Conservation (phyloP, 345 rosid genomes). For the Aquilaria yunnanensis region DNA sequence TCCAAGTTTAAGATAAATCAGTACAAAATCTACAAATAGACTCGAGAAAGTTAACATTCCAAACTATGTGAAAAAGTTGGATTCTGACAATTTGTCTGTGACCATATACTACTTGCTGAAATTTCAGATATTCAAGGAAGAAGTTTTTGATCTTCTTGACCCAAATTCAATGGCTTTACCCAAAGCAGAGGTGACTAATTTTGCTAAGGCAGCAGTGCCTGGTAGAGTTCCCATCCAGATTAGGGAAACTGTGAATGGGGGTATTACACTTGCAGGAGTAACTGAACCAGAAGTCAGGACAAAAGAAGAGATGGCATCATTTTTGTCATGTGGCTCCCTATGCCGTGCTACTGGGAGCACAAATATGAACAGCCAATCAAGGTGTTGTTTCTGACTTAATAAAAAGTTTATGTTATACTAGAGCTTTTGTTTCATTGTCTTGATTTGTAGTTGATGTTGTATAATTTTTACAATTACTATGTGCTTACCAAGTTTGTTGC, state of each 20-base stretch:
- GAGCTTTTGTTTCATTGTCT: background rate
- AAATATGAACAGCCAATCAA: constrained; percentile 96
- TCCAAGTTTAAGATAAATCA: no score
- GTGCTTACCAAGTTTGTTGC: background rate
- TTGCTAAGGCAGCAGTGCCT: constrained; percentile 38
- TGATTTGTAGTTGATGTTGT: background rate
- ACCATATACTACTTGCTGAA: constrained; percentile 4
- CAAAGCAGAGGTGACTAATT: constrained; percentile 40
- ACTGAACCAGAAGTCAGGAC: constrained; percentile 83
- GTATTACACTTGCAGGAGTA: constrained; percentile 93
- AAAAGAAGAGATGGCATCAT: constrained; percentile 86
- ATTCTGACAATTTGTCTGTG: background rate
- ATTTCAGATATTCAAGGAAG: constrained; percentile 88
- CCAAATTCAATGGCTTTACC: constrained; percentile 31
- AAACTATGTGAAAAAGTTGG: background rate
- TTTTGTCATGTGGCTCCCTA: constrained; percentile 69
- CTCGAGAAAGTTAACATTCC: background rate
- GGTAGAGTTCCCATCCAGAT: constrained; percentile 80
- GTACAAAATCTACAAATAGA: no score
- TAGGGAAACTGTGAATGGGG: constrained; percentile 85
- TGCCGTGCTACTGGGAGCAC: constrained; percentile 95
- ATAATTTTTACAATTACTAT: background rate
- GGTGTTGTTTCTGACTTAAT: constrained; percentile 28
- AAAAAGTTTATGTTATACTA: background rate
- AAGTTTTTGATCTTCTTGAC: constrained; percentile 89